A percentile compares a stretch with the other conserved stretches of the same genome.
These are phyloP conservation scores for Secale cereale DNA, from an alignment of 176 grass and related monocot species.

Conservation along the genomic window DNA sequence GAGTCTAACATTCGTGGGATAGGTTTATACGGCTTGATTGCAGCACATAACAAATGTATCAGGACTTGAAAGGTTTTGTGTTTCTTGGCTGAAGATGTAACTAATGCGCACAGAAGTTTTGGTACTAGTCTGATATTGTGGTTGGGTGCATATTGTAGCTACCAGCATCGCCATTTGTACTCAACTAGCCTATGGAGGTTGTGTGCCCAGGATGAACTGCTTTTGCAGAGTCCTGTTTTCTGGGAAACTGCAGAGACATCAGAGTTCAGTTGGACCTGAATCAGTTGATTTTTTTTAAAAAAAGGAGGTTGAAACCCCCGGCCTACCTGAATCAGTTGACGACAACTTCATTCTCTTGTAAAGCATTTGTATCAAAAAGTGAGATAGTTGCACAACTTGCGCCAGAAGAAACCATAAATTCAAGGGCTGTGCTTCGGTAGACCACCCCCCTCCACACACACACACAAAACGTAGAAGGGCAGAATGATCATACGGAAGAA, in stretches of 20 bases:
- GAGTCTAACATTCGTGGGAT: conserved; percentile 33
- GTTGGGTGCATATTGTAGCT: conserved; percentile 32
- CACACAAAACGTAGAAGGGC: too few relatives aligned
- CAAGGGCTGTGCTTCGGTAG: too few relatives aligned
- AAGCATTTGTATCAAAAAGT: not conserved
- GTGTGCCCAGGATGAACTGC: not conserved
- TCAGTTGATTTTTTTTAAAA: too few relatives aligned
- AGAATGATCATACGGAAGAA: too few relatives aligned
- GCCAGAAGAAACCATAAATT: not conserved
- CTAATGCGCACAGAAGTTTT: conserved; percentile 60
- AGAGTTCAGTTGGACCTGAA: not conserved
- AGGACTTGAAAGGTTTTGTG: conserved; percentile 25
- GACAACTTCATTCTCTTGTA: not conserved
- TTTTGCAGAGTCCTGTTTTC: not conserved
- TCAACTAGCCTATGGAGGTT: not conserved
- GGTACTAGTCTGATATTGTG: conserved; percentile 42
- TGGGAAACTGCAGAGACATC: not conserved
- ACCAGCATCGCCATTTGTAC: conserved; percentile 14
- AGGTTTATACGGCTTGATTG: conserved; percentile 35
- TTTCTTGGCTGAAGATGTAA: conserved; percentile 48
- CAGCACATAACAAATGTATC: conserved; percentile 35
- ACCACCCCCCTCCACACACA: too few relatives aligned
- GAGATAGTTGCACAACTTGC: not conserved
- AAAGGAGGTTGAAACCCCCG: too few relatives aligned
- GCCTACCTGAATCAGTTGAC: conserved; percentile 4